Conservation (phyloP, 306 rosid species). For the Prunus fruticosa region DNA sequence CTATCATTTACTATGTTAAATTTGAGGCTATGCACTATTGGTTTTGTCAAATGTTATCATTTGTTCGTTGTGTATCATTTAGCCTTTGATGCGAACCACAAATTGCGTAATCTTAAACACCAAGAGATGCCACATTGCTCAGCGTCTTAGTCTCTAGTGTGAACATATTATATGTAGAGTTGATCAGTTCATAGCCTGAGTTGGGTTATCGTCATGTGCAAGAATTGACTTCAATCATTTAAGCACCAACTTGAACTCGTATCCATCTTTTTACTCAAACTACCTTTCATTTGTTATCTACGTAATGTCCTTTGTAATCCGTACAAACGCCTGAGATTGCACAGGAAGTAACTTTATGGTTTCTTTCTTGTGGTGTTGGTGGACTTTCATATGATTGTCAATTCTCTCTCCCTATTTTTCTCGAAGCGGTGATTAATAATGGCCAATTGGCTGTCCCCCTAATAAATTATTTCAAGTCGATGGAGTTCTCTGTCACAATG, state of each 20-base stretch:
- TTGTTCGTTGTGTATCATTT: neutral
- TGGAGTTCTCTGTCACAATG: neutral
- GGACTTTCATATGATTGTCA: constrained; percentile 1
- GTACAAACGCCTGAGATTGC: neutral
- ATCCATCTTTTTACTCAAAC: neutral
- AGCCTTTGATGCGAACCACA: neutral
- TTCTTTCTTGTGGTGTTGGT: neutral
- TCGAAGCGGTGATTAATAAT: neutral
- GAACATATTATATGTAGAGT: neutral
- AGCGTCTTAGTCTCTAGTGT: neutral
- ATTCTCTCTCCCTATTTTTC: neutral
- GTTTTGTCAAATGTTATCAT: too few relatives aligned
- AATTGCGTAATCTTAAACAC: neutral
- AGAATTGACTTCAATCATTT: constrained; percentile 11
- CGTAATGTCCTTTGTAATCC: neutral
- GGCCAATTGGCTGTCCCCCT: neutral
- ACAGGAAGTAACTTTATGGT: neutral
- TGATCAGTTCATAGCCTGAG: neutral
- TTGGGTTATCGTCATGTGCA: constrained; percentile 4
- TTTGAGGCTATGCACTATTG: too few relatives aligned
- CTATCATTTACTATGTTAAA: too few relatives aligned
- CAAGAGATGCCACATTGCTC: neutral
- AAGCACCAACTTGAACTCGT: constrained; percentile 3
- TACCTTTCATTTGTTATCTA: neutral
- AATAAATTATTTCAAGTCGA: neutral